A percentile compares a stretch with the other conserved stretches of the same genome.
These are phyloP conservation scores for Graphiopsis chlorocephala DNA, from an alignment of 2,329 filamentous ascomycete genomes.

Conservation along the genomic window DNA sequence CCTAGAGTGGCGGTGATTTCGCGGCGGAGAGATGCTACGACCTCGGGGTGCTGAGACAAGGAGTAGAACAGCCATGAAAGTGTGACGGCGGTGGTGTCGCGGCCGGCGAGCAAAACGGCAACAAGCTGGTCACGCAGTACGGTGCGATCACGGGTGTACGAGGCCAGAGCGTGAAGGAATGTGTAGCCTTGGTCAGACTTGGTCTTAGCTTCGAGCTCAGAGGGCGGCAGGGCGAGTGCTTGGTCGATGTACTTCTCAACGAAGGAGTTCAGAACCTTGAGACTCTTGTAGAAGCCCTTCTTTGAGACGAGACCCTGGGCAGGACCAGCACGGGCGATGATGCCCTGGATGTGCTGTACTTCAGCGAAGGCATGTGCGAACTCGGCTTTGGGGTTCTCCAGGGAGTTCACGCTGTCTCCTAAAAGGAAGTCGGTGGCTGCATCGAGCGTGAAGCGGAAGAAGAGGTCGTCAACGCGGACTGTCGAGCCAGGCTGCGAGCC, in stretches of 20 bases:
- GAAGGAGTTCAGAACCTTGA: slow-evolving; percentile 71
- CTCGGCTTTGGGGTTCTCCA: slow-evolving; percentile 56
- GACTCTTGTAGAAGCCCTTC: slow-evolving; percentile 58
- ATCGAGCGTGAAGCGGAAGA: slow-evolving; percentile 84
- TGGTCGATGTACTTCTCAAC: slow-evolving; percentile 75
- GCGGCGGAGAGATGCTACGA: slow-evolving; percentile 64
- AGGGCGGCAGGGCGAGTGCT: slow-evolving; percentile 64
- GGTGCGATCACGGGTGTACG: slow-evolving; percentile 66
- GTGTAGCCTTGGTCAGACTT: slow-evolving; percentile 73
- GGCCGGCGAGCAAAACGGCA: slow-evolving; percentile 76
- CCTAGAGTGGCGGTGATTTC: slow-evolving; percentile 72
- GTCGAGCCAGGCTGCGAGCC: slow-evolving; percentile 40
- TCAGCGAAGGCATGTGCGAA: slow-evolving; percentile 82
- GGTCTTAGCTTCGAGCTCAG: slow-evolving; percentile 70
- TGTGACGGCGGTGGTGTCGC: slow-evolving; percentile 81
- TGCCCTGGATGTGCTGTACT: slow-evolving; percentile 70
- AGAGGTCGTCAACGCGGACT: slow-evolving; percentile 70
- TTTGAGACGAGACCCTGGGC: slow-evolving; percentile 63
- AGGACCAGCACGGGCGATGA: slow-evolving; percentile 64
- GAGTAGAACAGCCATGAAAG: slow-evolving; percentile 83
- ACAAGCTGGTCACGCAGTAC: slow-evolving; percentile 83
- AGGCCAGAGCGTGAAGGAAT: slow-evolving; percentile 81
- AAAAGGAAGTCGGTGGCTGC: slow-evolving; percentile 84
- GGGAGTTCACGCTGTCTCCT: slow-evolving; percentile 67
- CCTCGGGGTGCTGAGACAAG: slow-evolving; percentile 66